Evolutionary conservation across 2,329 filamentous ascomycete genomes (phyloP), one percentile per base, ranked within the genome.

Genomic region (Calonectria henricotiae): DNA sequence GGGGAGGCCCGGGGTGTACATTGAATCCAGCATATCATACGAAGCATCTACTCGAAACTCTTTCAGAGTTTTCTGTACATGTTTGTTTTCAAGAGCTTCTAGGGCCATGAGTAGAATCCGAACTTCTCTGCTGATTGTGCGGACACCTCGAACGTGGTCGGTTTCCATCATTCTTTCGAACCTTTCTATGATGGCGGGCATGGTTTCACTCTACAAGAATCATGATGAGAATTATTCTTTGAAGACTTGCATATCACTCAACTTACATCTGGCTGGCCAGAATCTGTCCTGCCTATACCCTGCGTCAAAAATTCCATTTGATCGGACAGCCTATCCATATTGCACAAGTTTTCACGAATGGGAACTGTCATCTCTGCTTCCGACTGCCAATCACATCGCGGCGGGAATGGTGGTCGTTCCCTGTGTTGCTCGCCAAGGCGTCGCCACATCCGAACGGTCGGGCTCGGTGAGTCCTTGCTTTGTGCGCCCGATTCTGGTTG

Each of bases 1-100:
- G 39, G 62, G 37, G 3, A 66, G 17, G 2, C 68, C 68, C 2
- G 68, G 68, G 12, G 62, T 41, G 20, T 46, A 55, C 12, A 15
- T 27, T 2, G 32, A 7, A 12, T 35, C 20, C 17, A 62, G 15
- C 1, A 43, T 17, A 23, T 62, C 63, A 30, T 43, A 17, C 4
- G 68, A 70, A 11, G 68, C 55, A 23, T 70, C 68, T 0, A 70
- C 32, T 13, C 68, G 62, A 35, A 70, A 63, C 39, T 67, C 63
- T n/a, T 6, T 44, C 47, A 70, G 46, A 5, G 17, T 64, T 12
- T 25, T 25, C 27, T 43, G 37, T 4, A 70, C 13, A 17, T 25
- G 6, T 15, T 20, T 13, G 8, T 49, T 17, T 15, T 11, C 12
- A 4, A 70, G 41, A 2, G 41, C 41, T 32, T 58, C 27, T 3